Percentiles rank a stretch among this genome's conserved stretches.
phyloP scores from a whole-genome alignment of 2,329 filamentous ascomycete genomes.

The Trichoderma sp. region DNA sequence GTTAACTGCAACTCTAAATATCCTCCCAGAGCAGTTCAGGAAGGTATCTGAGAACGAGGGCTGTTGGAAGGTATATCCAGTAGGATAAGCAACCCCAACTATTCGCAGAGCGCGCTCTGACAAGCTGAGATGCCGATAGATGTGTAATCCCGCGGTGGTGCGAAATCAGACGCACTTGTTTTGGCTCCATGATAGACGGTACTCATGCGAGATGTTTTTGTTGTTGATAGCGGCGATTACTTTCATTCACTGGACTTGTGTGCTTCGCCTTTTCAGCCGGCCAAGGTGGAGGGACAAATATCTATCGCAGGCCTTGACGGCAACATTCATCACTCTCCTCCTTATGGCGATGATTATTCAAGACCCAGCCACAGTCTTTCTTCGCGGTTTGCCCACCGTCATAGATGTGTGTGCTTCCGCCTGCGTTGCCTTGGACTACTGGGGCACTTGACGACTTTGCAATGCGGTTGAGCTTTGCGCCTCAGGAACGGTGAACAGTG shows the following conservation, averaged over 20 bases:
- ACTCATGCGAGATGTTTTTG: conserved; percentile 7
- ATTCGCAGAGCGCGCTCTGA: not conserved
- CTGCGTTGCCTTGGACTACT: conserved; percentile 33
- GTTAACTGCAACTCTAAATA: conserved; percentile 8
- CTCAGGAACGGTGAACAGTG: not conserved
- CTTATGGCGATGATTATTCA: not conserved
- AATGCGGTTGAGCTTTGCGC: not conserved
- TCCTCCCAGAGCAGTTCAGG: conserved; percentile 1
- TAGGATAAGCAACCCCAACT: not conserved
- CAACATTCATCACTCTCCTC: conserved; percentile 2
- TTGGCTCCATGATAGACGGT: not conserved
- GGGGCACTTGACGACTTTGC: not conserved
- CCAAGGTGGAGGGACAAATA: conserved; percentile 12
- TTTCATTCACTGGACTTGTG: conserved; percentile 10
- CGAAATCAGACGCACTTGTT: not conserved
- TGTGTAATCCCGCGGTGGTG: not conserved
- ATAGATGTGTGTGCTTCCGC: conserved; percentile 9
- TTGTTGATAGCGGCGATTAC: conserved; percentile 5
- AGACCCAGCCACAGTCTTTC: conserved; percentile 15
- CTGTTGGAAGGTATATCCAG: conserved; percentile 11
- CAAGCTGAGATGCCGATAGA: conserved; percentile 1
- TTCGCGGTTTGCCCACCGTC: conserved; percentile 12
- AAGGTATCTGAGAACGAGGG: not conserved
- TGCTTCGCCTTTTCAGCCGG: conserved; percentile 13
- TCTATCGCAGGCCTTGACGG: not conserved